Evolutionary conservation across 2,329 filamentous ascomycete species (phyloP).

Genomic region (Thielaviopsis cerberus): DNA sequence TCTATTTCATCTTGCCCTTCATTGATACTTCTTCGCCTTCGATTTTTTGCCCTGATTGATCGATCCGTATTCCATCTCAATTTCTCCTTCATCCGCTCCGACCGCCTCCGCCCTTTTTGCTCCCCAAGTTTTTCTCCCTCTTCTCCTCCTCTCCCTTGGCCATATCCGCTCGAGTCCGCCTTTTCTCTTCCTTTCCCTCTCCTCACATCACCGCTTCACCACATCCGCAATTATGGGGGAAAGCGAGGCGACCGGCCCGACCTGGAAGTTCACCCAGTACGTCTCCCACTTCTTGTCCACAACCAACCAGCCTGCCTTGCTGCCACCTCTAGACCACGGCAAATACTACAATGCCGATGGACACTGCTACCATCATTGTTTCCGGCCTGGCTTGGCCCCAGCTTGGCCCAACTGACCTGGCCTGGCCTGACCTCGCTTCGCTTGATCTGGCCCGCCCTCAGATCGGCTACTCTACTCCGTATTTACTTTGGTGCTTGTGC

Average conservation of each 20-base stretch:
- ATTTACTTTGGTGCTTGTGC: slow-evolving; percentile 1
- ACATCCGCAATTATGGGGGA: slow-evolving; percentile 76
- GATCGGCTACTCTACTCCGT: not conserved
- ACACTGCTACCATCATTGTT: not conserved
- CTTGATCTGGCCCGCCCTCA: not conserved
- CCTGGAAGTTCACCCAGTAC: slow-evolving; percentile 99
- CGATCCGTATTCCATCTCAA: not conserved
- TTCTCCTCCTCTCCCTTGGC: not conserved
- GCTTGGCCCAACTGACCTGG: too few species aligned
- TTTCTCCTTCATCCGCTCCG: not conserved
- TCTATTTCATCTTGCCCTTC: not conserved
- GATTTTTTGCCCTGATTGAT: slow-evolving; percentile 5
- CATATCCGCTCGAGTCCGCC: not conserved
- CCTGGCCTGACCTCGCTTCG: too few species aligned
- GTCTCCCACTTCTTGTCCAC: slow-evolving; percentile 27
- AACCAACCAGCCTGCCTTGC: slow-evolving; percentile 3
- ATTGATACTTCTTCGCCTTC: not conserved
- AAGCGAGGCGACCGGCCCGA: slow-evolving; percentile 81
- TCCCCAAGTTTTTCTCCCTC: not conserved
- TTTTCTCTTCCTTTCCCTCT: not conserved
- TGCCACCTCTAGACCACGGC: not conserved
- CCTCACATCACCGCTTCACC: slow-evolving; percentile 20
- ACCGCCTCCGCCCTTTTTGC: slow-evolving; percentile 1
- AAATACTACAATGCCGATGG: not conserved
- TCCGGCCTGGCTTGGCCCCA: not conserved